Conservation (phyloP, 192 early-diverging fungal species). For the Rhizophagus sp. region DNA sequence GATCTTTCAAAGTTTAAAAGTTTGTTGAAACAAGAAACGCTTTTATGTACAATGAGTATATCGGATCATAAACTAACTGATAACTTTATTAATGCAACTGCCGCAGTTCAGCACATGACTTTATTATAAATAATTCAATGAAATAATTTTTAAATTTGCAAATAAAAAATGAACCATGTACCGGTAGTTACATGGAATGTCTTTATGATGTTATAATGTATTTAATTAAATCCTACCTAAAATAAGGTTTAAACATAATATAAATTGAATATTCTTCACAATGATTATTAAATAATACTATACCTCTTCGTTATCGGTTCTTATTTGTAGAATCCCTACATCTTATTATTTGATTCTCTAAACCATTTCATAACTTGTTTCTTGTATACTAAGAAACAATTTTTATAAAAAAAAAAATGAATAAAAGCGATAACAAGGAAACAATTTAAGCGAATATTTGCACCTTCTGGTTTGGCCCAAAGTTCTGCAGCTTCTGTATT, state of each 20-base stretch:
- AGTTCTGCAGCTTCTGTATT: neutral
- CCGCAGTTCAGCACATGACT: too few species aligned
- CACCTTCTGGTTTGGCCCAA: neutral
- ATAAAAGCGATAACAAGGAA: neutral
- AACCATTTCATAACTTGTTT: neutral
- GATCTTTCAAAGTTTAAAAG: too few species aligned
- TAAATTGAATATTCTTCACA: neutral
- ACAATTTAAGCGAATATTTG: neutral
- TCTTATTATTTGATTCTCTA: neutral
- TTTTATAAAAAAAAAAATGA: neutral
- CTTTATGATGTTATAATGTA: neutral
- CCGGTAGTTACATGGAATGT: neutral
- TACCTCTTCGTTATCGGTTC: neutral
- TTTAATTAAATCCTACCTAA: neutral
- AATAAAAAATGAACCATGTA: neutral
- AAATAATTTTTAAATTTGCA: neutral
- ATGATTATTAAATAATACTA: neutral
- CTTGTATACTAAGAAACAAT: neutral
- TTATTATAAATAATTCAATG: too few species aligned
- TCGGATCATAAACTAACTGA: too few species aligned
- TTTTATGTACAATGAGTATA: too few species aligned
- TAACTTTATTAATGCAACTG: too few species aligned
- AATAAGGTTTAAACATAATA: neutral
- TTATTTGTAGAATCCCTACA: neutral
- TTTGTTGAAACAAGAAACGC: too few species aligned